A percentile compares a stretch with the other conserved stretches of the same genome.
Evolutionary conservation across 2,329 filamentous ascomycete genomes (phyloP).

Genomic region (Aspergillus awamori): DNA sequence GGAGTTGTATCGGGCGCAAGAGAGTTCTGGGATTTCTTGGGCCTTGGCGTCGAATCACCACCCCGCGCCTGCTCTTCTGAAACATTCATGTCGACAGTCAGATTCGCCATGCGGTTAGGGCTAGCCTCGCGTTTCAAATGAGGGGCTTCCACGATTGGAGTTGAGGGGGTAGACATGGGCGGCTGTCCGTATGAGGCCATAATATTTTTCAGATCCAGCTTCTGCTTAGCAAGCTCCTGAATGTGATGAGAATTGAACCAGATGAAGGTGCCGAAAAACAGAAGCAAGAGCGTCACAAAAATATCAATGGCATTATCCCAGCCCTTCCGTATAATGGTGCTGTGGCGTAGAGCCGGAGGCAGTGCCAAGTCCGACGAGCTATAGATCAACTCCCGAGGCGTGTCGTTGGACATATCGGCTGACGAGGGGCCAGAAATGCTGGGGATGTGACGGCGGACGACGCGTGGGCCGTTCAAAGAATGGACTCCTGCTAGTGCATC

Average conservation of each 20-base stretch:
- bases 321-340: slow-evolving; percentile 50
- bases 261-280: slow-evolving; percentile 46
- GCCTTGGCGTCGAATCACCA: slow-evolving; percentile 34
- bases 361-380: slow-evolving; percentile 42
- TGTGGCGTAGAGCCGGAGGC: slow-evolving; percentile 44
- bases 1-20: slow-evolving; percentile 31
- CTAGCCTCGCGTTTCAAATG: slow-evolving; percentile 33
- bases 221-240: slow-evolving; percentile 46
- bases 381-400: slow-evolving; percentile 40
- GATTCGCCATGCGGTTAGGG: slow-evolving; percentile 29
- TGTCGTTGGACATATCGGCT: slow-evolving; percentile 40
- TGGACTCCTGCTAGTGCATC: slow-evolving; percentile 73
- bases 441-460: slow-evolving; percentile 43
- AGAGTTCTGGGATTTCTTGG: slow-evolving; percentile 26
- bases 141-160: slow-evolving; percentile 35
- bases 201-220: slow-evolving; percentile 50
- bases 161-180: slow-evolving; percentile 42
- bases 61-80: slow-evolving; percentile 21
- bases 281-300: slow-evolving; percentile 44
- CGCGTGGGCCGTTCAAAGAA: slow-evolving; percentile 56
- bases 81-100: slow-evolving; percentile 37
- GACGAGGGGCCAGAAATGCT: slow-evolving; percentile 48
- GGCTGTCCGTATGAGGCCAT: slow-evolving; percentile 44
- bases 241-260: slow-evolving; percentile 48
- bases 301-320: slow-evolving; percentile 51